Conservation (phyloP, 2,329 filamentous ascomycete species). For the Stachybotrys echinatus region DNA sequence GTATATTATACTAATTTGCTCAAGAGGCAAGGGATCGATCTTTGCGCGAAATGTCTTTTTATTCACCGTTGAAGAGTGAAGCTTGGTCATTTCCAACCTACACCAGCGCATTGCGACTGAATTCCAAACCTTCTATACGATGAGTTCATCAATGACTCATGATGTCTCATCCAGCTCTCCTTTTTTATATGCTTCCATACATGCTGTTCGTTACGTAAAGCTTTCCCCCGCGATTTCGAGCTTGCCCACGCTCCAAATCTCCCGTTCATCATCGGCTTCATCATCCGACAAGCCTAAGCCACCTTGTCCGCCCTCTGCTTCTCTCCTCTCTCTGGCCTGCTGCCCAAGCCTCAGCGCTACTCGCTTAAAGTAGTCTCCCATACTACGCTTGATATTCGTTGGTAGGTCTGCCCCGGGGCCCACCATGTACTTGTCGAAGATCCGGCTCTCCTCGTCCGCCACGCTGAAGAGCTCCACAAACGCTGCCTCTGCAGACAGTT, state of each 20-base stretch:
- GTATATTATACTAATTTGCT: too few relatives aligned
- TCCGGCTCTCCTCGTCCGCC: conserved; percentile 74
- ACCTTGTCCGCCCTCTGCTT: conserved; percentile 85
- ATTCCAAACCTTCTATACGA: too few relatives aligned
- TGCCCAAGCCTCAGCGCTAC: conserved; percentile 79
- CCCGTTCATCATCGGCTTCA: conserved; percentile 88
- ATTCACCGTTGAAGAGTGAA: too few relatives aligned
- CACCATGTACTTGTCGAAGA: conserved; percentile 88
- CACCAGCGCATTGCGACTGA: too few relatives aligned
- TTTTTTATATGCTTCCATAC: conserved; percentile 1
- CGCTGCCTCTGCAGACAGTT: conserved; percentile 88
- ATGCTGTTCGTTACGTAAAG: conserved; percentile 29
- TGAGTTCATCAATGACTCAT: background rate
- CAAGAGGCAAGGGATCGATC: too few relatives aligned
- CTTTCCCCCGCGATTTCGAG: conserved; percentile 69
- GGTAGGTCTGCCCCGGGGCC: conserved; percentile 61
- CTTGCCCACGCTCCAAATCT: conserved; percentile 93
- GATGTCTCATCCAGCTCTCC: conserved; percentile 3
- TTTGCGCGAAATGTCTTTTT: too few relatives aligned
- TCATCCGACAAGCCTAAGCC: conserved; percentile 83
- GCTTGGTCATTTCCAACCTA: too few relatives aligned
- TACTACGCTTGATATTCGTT: conserved; percentile 74
- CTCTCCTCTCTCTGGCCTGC: conserved; percentile 82
- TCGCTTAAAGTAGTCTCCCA: conserved; percentile 96
- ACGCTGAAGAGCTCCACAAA: conserved; percentile 90